Conservation (phyloP, 345 rosid genomes). For the Ailanthus altissimus region DNA sequence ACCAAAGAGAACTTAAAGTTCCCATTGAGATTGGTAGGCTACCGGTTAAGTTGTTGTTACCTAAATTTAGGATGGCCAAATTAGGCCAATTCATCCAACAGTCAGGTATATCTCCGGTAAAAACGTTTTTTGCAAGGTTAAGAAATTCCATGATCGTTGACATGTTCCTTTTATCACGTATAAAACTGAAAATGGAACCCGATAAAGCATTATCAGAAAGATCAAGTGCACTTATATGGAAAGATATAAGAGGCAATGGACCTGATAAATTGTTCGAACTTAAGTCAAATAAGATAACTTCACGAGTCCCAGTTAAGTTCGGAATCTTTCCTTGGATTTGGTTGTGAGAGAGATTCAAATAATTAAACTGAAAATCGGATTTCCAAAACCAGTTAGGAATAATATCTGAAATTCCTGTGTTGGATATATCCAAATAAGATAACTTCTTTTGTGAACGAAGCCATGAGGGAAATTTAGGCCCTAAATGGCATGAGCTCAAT, state of each 20-base stretch:
- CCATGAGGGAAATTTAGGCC: constrained; percentile 37
- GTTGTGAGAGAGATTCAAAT: constrained; percentile 35
- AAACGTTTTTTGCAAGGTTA: constrained; percentile 36
- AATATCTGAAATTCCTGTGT: constrained; percentile 23
- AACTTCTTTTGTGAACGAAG: constrained; percentile 16
- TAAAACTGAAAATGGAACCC: constrained; percentile 8
- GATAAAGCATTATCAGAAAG: background rate
- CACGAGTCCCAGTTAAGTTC: background rate
- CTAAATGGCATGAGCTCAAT: constrained; percentile 26
- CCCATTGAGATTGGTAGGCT: background rate
- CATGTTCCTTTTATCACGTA: constrained; percentile 22
- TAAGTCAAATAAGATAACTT: constrained; percentile 20
- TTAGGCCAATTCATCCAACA: constrained; percentile 11
- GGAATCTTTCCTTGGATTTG: constrained; percentile 29
- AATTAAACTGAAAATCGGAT: background rate
- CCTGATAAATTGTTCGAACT: constrained; percentile 24
- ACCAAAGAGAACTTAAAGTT: background rate
- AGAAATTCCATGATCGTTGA: constrained; percentile 27
- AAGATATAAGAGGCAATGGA: constrained; percentile 22
- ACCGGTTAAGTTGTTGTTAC: constrained; percentile 1
- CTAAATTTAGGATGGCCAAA: background rate
- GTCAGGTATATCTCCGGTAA: constrained; percentile 36
- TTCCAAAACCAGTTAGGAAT: constrained; percentile 36
- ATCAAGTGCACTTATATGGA: background rate
- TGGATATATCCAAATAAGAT: constrained; percentile 27